These are phyloP conservation scores for Stevia rebaudiana DNA, from an alignment of 140 eudicot species.

Conservation along the genomic window DNA sequence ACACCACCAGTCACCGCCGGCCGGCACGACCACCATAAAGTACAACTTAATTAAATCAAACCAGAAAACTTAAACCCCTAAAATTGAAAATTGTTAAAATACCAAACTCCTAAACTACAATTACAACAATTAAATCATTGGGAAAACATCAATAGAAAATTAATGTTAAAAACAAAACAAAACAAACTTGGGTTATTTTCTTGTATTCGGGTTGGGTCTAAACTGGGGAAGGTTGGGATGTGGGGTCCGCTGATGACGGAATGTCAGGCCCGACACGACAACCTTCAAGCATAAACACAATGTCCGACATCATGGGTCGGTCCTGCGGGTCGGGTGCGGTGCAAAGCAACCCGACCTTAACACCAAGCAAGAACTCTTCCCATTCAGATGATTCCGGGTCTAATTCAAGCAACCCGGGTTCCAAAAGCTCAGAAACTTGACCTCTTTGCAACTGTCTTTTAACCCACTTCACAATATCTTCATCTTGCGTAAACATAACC, in stretches of 20 bases:
- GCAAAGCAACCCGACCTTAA: conserved; percentile 85
- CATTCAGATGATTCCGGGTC: conserved; percentile 98
- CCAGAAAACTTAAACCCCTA: background rate
- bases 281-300: conserved; percentile 93
- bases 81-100: background rate
- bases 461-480: conserved; percentile 92
- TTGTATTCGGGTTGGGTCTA: conserved; percentile 17
- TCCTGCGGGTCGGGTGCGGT: conserved; percentile 82
- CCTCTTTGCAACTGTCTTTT: conserved; percentile 81
- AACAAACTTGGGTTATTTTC: conserved; percentile 19
- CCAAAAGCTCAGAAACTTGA: conserved; percentile 74
- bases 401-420: conserved; percentile 81
- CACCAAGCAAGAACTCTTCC: conserved; percentile 94
- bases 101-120: conserved; percentile 29
- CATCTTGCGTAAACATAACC: conserved; percentile 81
- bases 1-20: background rate
- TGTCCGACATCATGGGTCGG: conserved; percentile 78
- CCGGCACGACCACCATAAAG: background rate
- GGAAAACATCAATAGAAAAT: conserved; percentile 25
- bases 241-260: conserved; percentile 85
- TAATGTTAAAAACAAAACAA: conserved; percentile 25
- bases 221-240: conserved; percentile 71
- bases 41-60: background rate
- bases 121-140: conserved; percentile 24
- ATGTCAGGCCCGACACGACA: conserved; percentile 90